Evolutionary conservation across 306 rosid species (phyloP), one percentile per base, ranked within the genome.

Genomic region (Casuarina cunninghamiana): DNA sequence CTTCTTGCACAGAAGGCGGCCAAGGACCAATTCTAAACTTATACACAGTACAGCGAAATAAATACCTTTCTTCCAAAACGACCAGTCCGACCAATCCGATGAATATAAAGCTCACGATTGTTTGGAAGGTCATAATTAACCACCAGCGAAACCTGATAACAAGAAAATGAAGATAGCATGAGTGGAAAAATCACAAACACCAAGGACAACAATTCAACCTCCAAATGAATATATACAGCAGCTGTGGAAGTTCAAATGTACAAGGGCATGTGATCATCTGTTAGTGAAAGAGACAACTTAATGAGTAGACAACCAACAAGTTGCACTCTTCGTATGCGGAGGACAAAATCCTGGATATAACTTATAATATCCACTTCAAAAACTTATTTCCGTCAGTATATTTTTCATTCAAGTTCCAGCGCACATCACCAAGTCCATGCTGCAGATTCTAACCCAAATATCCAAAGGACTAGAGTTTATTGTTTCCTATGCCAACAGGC

Each of bases 51-150:
- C 16, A 42, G 63, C 2, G 41, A 48, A 35, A 75, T 15, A 69
- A 21, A 70, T 89, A 95, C 98, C 98, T 95, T 95, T 80, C 98
- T 93, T 39, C 98, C 98, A 86, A 95, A 95, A 71, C 98, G 98
- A 75, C 98, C 98, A 82, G 98, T 92, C 9, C 97, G 96, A 58
- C 97, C 98, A 78, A 95, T 95, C 15, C 98, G 90, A 84, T 95
- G 98, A 77, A 95, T 95, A 87, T 95, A 95, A 62, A 95, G 91
- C 81, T 95, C 98, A 72, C 98, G 97, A 81, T 95, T 95, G 84
- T 95, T 95, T 44, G 98, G 98, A 69, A 95, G 97, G 83, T 95
- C 98, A 77, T 95, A 95, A 68, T 95, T 95, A 69, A 95, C 91
- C 69, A 95, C 98, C 49, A 95, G 82, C 6, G 97, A 92, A 78